phyloP scores from a whole-genome alignment of 2,329 filamentous ascomycete species.

The Aspergillus sp. region DNA sequence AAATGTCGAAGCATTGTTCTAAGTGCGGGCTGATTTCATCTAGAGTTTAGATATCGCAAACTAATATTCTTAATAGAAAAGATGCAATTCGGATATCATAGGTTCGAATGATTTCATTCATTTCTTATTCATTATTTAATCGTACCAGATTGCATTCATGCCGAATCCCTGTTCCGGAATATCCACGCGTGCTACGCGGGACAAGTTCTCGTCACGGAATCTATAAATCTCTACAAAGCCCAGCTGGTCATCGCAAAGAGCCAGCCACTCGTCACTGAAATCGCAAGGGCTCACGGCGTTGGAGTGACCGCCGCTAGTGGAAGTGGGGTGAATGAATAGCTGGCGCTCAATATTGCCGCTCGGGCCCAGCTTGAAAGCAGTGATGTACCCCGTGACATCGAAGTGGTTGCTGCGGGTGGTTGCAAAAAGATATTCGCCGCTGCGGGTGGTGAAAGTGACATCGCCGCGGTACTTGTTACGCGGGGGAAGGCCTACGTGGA shows the following conservation, averaged over 20 bases:
- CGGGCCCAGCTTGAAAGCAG: conserved; percentile 70
- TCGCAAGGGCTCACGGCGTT: conserved; percentile 84
- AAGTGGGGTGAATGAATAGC: conserved; percentile 78
- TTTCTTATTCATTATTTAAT: conserved; percentile 47
- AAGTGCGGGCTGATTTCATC: no score
- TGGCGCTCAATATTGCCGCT: conserved; percentile 73
- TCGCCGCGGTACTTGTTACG: conserved; percentile 74
- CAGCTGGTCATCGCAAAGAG: conserved; percentile 83
- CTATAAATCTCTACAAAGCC: conserved; percentile 86
- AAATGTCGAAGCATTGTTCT: no score
- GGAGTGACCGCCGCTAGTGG: conserved; percentile 82
- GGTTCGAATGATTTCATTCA: not conserved
- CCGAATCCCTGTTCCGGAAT: conserved; percentile 87
- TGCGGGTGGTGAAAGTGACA: conserved; percentile 71
- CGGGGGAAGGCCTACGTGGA: conserved; percentile 32
- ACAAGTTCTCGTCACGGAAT: conserved; percentile 79
- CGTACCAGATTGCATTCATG: conserved; percentile 97
- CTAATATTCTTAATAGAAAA: no score
- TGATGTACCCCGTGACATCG: conserved; percentile 76
- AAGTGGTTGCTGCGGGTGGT: conserved; percentile 77
- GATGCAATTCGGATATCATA: not conserved
- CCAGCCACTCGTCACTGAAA: conserved; percentile 87
- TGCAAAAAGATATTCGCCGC: conserved; percentile 76
- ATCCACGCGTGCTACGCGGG: conserved; percentile 72
- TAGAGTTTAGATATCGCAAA: no score